Percentiles rank a stretch among this genome's conserved stretches.
These are phyloP conservation scores for Malus sylvestris DNA, from an alignment of 306 rosid species.

Conservation along the genomic window DNA sequence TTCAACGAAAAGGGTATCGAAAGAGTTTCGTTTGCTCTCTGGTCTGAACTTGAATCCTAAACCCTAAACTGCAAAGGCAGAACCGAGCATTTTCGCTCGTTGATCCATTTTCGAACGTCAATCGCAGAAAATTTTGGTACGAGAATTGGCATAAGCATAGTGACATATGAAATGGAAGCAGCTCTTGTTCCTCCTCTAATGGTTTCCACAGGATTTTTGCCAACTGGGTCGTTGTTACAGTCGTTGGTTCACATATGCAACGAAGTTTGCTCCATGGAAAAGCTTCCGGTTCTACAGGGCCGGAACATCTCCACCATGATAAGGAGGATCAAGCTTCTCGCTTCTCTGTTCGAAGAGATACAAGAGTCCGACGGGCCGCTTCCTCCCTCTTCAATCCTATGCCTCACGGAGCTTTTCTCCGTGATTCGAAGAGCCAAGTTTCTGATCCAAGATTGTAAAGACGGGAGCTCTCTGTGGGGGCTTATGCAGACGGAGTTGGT, in stretches of 20 bases:
- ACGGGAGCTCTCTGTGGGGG: slow-evolving; percentile 74
- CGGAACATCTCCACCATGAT: slow-evolving; percentile 67
- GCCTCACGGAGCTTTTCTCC: slow-evolving; percentile 77
- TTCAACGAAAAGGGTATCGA: not conserved
- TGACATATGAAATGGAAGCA: slow-evolving; percentile 29
- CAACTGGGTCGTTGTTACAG: slow-evolving; percentile 60
- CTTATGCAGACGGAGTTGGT: slow-evolving; percentile 50
- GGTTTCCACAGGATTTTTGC: slow-evolving; percentile 54
- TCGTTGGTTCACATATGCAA: slow-evolving; percentile 55
- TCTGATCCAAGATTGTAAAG: slow-evolving; percentile 62
- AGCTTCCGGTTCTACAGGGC: slow-evolving; percentile 41
- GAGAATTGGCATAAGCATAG: not conserved
- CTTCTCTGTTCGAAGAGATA: slow-evolving; percentile 77
- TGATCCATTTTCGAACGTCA: not conserved
- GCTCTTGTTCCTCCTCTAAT: slow-evolving; percentile 36
- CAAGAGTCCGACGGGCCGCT: slow-evolving; percentile 50
- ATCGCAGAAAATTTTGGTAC: not conserved
- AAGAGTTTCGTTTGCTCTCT: not conserved
- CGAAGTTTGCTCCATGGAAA: slow-evolving; percentile 61
- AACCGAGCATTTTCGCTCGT: not conserved
- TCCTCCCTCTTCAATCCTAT: slow-evolving; percentile 80
- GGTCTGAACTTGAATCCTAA: not conserved
- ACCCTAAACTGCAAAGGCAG: not conserved
- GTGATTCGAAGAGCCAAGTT: slow-evolving; percentile 61
- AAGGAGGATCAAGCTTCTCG: slow-evolving; percentile 79